Conservation (phyloP, 139 green algal genomes). For the Microglena sp. region DNA sequence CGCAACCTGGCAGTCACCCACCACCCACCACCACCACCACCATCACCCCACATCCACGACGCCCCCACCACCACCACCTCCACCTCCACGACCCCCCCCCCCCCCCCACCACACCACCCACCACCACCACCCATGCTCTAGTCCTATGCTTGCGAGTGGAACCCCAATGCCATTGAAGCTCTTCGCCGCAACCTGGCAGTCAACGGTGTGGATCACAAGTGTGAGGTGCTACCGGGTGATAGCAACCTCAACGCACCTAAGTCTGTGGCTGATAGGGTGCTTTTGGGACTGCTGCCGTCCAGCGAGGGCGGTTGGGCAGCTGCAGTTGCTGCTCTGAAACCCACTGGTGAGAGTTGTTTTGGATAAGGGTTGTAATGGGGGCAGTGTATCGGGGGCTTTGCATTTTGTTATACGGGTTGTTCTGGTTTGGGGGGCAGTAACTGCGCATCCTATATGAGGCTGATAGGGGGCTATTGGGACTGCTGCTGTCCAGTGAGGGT, state of each 20-base stretch:
- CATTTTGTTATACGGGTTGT: too few relatives aligned
- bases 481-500: conserved; percentile 46
- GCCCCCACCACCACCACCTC: too few relatives aligned
- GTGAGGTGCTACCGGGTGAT: conserved; percentile 52
- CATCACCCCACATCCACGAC: too few relatives aligned
- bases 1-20: too few relatives aligned
- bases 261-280: conserved; percentile 56
- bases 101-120: too few relatives aligned
- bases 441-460: too few relatives aligned
- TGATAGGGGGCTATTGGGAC: conserved; percentile 59
- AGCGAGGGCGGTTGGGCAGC: conserved; percentile 44
- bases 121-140: too few relatives aligned
- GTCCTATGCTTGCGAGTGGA: conserved; percentile 75
- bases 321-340: conserved; percentile 44
- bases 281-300: conserved; percentile 62
- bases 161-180: conserved; percentile 45
- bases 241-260: conserved; percentile 37
- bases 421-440: too few relatives aligned
- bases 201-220: conserved; percentile 41
- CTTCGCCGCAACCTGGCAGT: conserved; percentile 40
- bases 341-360: conserved; percentile 8
- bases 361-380: neutral
- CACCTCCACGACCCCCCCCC: too few relatives aligned
- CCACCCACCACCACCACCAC: too few relatives aligned
- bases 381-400: too few relatives aligned